Conservation (phyloP, 2,329 filamentous ascomycete species). For the Sclerotinia trifoliorum region DNA sequence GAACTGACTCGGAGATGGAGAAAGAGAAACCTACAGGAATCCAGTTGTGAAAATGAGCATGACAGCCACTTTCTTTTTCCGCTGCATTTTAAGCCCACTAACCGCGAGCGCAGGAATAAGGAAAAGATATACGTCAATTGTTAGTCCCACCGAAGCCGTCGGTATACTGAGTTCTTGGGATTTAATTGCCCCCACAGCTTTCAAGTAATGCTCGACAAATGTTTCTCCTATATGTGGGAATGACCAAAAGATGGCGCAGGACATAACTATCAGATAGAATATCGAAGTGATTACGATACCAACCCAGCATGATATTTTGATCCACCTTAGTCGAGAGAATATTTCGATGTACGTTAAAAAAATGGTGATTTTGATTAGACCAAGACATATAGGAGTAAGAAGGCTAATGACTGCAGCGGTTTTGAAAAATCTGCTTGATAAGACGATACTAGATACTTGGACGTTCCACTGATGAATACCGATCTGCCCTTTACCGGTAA, state of each 20-base stretch:
- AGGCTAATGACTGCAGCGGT: background rate
- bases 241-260: background rate
- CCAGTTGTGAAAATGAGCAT: background rate
- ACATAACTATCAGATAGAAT: background rate
- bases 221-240: background rate
- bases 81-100: background rate
- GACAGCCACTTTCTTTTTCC: background rate
- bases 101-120: background rate
- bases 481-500: background rate
- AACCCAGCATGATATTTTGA: background rate
- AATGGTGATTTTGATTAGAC: background rate
- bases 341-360: background rate
- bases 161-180: background rate
- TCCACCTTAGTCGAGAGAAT: background rate
- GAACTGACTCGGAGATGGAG: background rate
- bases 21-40: background rate
- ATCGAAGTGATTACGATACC: background rate
- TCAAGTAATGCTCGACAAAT: background rate
- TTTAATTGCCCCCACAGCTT: background rate
- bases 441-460: background rate
- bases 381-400: background rate
- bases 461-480: background rate
- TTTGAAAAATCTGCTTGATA: background rate
- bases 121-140: background rate
- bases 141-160: background rate